phyloP scores from a whole-genome alignment of 371 early-diverging fungal genomes.

The Thermomucor indicae-seudaticae region DNA sequence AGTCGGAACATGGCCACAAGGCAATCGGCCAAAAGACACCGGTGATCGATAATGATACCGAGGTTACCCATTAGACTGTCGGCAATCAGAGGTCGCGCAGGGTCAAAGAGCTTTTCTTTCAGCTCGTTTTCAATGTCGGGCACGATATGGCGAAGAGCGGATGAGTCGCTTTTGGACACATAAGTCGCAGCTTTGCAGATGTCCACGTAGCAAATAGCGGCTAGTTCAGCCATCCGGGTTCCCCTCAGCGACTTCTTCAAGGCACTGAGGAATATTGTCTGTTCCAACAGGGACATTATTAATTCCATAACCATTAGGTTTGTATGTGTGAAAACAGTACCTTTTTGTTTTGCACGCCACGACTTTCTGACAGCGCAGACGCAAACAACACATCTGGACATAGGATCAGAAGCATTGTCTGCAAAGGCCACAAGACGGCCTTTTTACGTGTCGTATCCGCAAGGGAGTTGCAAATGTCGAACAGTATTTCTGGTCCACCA shows the following conservation, averaged over 20 bases:
- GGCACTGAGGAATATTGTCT: constrained; percentile 64
- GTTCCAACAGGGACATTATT: constrained; percentile 1
- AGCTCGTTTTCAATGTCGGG: constrained; percentile 76
- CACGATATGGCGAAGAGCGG: constrained; percentile 63
- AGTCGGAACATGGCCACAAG: constrained; percentile 73
- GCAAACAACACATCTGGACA: constrained; percentile 74
- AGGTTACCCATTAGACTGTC: constrained; percentile 59
- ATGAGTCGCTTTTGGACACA: constrained; percentile 59
- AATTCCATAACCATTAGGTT: not conserved
- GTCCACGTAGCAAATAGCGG: constrained; percentile 77
- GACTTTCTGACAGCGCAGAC: constrained; percentile 41
- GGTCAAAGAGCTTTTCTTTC: constrained; percentile 65
- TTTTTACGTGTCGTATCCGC: constrained; percentile 69
- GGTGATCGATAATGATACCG: constrained; percentile 51
- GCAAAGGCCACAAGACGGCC: constrained; percentile 79
- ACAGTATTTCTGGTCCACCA: constrained; percentile 73
- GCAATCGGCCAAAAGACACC: constrained; percentile 67
- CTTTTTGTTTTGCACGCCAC: constrained; percentile 40
- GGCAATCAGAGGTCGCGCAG: constrained; percentile 48
- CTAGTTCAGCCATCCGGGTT: constrained; percentile 66
- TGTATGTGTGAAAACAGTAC: constrained; percentile 9
- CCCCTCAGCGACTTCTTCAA: constrained; percentile 61
- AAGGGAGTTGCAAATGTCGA: constrained; percentile 67
- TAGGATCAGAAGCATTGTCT: constrained; percentile 74
- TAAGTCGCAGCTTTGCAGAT: constrained; percentile 76